phyloP scores from a whole-genome alignment of 768 basidiomycete species.

The Lactarius hatsudake region DNA sequence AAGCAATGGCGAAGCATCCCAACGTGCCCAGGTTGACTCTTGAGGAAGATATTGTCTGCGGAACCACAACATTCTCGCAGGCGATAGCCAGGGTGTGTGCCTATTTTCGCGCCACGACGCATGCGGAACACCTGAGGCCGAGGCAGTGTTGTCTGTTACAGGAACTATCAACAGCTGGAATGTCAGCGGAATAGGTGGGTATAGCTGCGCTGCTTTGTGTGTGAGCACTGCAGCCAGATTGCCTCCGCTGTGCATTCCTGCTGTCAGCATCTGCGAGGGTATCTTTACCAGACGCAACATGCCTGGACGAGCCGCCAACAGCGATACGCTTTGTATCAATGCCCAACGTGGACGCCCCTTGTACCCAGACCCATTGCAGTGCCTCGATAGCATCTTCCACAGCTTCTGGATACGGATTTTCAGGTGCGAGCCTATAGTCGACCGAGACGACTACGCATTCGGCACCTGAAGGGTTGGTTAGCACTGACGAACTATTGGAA shows the following conservation, averaged over 20 bases:
- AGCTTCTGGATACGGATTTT: conserved; percentile 66
- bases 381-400: conserved; percentile 70
- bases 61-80: conserved; percentile 74
- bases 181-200: conserved; percentile 50
- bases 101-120: conserved; percentile 56
- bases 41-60: conserved; percentile 65
- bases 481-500: background rate
- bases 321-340: conserved; percentile 55
- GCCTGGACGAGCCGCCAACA: conserved; percentile 75
- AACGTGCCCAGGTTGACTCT: conserved; percentile 54
- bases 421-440: conserved; percentile 71
- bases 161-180: conserved; percentile 71
- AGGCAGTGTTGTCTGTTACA: conserved; percentile 69
- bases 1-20: conserved; percentile 71
- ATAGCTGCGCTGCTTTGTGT: conserved; percentile 53
- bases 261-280: conserved; percentile 6
- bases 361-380: conserved; percentile 54
- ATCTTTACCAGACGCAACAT: background rate
- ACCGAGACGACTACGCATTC: conserved; percentile 63
- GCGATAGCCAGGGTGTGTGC: conserved; percentile 57
- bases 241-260: conserved; percentile 48
- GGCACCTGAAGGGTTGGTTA: conserved; percentile 41
- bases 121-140: conserved; percentile 37
- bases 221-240: conserved; percentile 66
- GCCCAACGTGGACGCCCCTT: conserved; percentile 47